Evolutionary conservation across 306 rosid species (phyloP).

Genomic region (Cajanus cajan): DNA sequence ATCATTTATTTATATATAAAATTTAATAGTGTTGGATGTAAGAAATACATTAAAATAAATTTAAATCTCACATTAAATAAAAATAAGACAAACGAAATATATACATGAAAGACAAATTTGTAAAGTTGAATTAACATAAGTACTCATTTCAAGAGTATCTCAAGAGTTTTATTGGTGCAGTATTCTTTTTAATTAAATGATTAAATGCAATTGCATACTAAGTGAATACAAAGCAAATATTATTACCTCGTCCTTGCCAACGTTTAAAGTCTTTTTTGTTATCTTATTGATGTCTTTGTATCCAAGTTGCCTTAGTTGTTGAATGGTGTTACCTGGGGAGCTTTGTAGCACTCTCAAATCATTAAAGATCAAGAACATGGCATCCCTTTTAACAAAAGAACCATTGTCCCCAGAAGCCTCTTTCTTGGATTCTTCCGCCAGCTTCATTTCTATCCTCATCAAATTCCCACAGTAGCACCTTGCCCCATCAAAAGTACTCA

Average conservation of each 20-base stretch:
- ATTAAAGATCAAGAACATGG: conserved; percentile 15
- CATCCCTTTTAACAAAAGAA: not conserved
- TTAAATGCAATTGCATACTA: no score
- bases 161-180: no score
- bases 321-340: not conserved
- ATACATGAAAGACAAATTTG: no score
- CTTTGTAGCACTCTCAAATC: not conserved
- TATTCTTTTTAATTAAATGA: no score
- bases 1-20: no score
- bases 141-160: no score
- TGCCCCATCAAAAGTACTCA: conserved; percentile 8
- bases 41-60: no score
- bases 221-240: not conserved
- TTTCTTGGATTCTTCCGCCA: not conserved
- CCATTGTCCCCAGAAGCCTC: not conserved
- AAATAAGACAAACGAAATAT: no score
- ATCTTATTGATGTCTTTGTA: not conserved
- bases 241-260: conserved; percentile 20
- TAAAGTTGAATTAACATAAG: no score
- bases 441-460: not conserved
- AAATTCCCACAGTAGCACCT: not conserved
- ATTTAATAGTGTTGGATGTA: no score
- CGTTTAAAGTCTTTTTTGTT: not conserved
- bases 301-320: not conserved
- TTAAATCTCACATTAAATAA: no score